Evolutionary conservation across 2,329 filamentous ascomycete genomes (phyloP).

Genomic region (Clarireedia homoeocarpa): DNA sequence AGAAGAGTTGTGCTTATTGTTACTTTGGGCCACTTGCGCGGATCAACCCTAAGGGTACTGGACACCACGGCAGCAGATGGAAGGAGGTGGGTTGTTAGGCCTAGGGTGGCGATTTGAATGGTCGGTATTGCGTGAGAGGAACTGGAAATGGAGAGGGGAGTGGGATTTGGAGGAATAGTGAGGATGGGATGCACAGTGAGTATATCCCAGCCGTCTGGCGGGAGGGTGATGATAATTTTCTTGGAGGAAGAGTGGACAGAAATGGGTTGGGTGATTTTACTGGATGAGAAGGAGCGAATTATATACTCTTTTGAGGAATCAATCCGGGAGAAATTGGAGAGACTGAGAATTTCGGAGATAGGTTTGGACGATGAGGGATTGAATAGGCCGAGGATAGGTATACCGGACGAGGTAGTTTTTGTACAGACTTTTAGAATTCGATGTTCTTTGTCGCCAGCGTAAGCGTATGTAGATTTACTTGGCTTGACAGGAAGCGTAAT

Average conservation of each 20-base stretch:
- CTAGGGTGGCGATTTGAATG: no score
- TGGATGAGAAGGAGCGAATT: background rate
- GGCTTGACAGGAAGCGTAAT: constrained; percentile 5
- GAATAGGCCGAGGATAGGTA: constrained; percentile 8
- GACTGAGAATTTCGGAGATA: background rate
- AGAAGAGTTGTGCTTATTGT: no score
- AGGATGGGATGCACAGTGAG: background rate
- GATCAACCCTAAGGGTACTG: no score
- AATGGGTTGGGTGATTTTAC: background rate
- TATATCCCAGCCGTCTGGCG: background rate
- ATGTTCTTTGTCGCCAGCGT: constrained; percentile 5
- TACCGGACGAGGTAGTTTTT: constrained; percentile 3
- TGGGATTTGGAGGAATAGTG: background rate
- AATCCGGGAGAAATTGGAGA: background rate
- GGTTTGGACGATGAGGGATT: background rate
- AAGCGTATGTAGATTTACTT: constrained; percentile 9
- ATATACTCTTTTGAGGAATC: background rate
- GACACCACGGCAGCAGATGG: no score
- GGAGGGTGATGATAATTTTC: background rate
- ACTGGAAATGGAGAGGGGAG: background rate
- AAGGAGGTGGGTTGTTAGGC: no score
- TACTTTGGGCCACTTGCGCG: no score
- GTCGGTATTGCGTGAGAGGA: no score
- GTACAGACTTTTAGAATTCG: constrained; percentile 7
- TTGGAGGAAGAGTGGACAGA: background rate